phyloP scores from a whole-genome alignment of 2,329 filamentous ascomycete genomes.

The Knufia fluminis region DNA sequence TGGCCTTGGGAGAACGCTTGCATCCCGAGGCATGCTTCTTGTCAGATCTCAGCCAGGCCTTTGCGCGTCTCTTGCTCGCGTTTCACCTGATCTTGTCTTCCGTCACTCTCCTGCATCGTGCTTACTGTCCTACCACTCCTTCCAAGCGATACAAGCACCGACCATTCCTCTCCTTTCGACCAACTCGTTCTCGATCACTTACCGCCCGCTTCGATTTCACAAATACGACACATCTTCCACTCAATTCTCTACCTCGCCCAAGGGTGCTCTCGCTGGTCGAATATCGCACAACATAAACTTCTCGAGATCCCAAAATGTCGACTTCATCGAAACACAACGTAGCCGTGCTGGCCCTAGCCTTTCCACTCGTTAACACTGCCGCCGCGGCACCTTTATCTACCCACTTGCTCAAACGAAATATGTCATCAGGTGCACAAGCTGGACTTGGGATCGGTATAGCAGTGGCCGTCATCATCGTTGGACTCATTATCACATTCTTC shows the following conservation, averaged over 20 bases:
- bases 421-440: slow-evolving; percentile 21
- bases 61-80: background rate
- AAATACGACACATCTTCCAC: background rate
- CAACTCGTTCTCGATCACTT: background rate
- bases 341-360: slow-evolving; percentile 8
- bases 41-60: background rate
- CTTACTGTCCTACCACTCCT: slow-evolving; percentile 2
- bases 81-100: background rate
- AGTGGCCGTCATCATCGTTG: slow-evolving; percentile 15
- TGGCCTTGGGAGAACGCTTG: background rate
- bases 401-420: slow-evolving; percentile 15
- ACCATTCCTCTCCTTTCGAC: background rate
- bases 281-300: background rate
- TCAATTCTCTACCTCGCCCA: background rate
- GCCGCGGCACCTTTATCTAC: slow-evolving; percentile 14
- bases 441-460: slow-evolving; percentile 22
- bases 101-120: slow-evolving; percentile 1
- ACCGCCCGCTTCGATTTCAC: background rate
- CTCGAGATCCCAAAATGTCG: background rate
- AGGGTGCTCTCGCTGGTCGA: background rate
- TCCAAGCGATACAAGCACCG: background rate
- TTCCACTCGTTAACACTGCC: slow-evolving; percentile 12
- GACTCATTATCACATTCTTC: slow-evolving; percentile 18
- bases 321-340: background rate
- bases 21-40: background rate